Percentiles rank a stretch among this genome's conserved stretches.
phyloP scores from a whole-genome alignment of 2,329 filamentous ascomycete species.

The Calonectria ilicicola region DNA sequence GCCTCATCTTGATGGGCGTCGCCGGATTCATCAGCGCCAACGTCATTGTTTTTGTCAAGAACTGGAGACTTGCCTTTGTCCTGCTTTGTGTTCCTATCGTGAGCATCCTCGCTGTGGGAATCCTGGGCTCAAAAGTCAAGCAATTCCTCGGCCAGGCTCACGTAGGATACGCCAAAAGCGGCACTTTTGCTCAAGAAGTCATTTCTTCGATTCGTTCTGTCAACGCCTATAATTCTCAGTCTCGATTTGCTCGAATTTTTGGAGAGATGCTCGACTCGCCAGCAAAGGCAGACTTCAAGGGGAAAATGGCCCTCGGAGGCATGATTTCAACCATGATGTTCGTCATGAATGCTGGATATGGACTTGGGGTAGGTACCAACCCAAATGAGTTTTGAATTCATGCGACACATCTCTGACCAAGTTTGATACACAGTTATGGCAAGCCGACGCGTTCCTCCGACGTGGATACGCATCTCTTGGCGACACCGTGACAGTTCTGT shows the following conservation, averaged over 20 bases:
- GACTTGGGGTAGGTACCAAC: background rate
- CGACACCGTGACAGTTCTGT: background rate
- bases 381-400: background rate
- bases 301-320: constrained; percentile 64
- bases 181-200: constrained; percentile 86
- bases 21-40: constrained; percentile 84
- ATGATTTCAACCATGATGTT: constrained; percentile 83
- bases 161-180: constrained; percentile 73
- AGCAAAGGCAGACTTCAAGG: constrained; percentile 75
- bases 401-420: background rate
- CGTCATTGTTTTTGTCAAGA: constrained; percentile 83
- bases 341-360: constrained; percentile 70
- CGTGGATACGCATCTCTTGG: background rate
- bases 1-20: constrained; percentile 74
- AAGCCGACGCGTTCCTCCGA: background rate
- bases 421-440: background rate
- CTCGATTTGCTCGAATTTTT: constrained; percentile 82
- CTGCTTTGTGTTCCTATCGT: constrained; percentile 79
- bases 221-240: constrained; percentile 87
- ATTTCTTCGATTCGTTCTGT: constrained; percentile 87
- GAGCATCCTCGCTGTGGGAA: constrained; percentile 75
- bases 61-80: constrained; percentile 87
- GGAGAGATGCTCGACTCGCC: constrained; percentile 63
- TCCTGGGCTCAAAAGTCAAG: constrained; percentile 81
- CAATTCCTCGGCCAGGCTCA: constrained; percentile 71